These are phyloP conservation scores for Candida broadrunensis DNA, from an alignment of 805 yeast species.

Conservation along the genomic window DNA sequence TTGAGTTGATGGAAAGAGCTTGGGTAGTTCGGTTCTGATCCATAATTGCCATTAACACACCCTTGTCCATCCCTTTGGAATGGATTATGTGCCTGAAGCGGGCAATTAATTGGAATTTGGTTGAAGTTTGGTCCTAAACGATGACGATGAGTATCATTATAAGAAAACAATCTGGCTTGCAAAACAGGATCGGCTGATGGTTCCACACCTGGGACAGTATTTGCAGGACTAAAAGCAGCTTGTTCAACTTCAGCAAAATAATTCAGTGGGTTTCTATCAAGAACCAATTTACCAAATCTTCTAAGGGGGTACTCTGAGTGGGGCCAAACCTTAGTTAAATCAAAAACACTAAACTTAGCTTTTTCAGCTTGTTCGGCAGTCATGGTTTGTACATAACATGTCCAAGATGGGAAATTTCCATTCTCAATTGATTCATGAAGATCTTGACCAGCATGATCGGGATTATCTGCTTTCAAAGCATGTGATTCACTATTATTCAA, in stretches of 20 bases:
- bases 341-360: conserved; percentile 46
- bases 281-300: conserved; percentile 51
- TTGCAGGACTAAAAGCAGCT: conserved; percentile 82
- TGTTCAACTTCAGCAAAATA: conserved; percentile 63
- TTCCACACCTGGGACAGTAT: conserved; percentile 81
- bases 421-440: conserved; percentile 42
- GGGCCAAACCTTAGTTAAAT: conserved; percentile 59
- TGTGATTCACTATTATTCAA: conserved; percentile 45
- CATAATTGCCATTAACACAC: conserved; percentile 6
- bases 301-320: conserved; percentile 54
- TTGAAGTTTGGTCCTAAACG: conserved; percentile 69
- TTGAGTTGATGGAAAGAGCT: conserved; percentile 5
- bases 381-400: conserved; percentile 58
- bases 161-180: conserved; percentile 77
- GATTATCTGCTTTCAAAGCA: conserved; percentile 44
- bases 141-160: conserved; percentile 84
- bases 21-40: conserved; percentile 9
- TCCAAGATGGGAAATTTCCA: conserved; percentile 52
- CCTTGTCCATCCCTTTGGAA: conserved; percentile 8
- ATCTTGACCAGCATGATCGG: conserved; percentile 45
- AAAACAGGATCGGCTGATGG: conserved; percentile 82
- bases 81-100: conserved; percentile 3
- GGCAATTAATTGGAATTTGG: conserved; percentile 58
- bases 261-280: conserved; percentile 56
- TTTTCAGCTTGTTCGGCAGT: conserved; percentile 53